phyloP scores from a whole-genome alignment of 345 rosid genomes.

The Camelina laxa region DNA sequence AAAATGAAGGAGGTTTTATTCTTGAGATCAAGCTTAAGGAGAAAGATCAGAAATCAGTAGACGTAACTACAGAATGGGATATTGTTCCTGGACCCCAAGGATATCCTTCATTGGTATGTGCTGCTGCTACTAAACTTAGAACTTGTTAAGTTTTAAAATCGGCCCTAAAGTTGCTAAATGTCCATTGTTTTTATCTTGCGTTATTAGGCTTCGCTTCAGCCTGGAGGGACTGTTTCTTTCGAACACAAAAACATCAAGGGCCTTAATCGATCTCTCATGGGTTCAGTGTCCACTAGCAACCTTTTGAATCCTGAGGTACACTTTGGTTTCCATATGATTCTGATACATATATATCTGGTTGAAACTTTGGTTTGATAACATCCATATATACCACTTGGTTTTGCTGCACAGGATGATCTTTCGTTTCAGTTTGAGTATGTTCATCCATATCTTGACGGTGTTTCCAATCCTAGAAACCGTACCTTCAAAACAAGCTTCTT shows the following conservation, averaged over 20 bases:
- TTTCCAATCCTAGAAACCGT: constrained; percentile 72
- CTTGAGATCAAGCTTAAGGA: constrained; percentile 92
- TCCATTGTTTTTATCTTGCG: constrained; percentile 9
- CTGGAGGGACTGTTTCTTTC: constrained; percentile 92
- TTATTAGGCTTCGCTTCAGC: constrained; percentile 80
- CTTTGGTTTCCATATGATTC: constrained; percentile 11
- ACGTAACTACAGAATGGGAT: constrained; percentile 86
- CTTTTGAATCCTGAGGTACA: constrained; percentile 83
- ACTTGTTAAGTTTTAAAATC: neutral
- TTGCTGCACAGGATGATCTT: constrained; percentile 78
- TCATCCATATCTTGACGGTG: constrained; percentile 94
- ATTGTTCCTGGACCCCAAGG: constrained; percentile 91
- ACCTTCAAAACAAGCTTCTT: constrained; percentile 81
- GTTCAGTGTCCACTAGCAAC: constrained; percentile 92
- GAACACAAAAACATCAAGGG: constrained; percentile 90
- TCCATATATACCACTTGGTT: constrained; percentile 1
- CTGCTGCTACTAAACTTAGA: neutral
- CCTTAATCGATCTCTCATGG: constrained; percentile 85
- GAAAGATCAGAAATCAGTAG: constrained; percentile 83
- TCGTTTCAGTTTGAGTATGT: constrained; percentile 95
- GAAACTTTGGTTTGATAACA: neutral
- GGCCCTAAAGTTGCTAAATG: neutral
- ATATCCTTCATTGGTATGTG: constrained; percentile 70
- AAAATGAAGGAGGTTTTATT: constrained; percentile 82
- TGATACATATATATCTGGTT: neutral